phyloP scores from a whole-genome alignment of 768 basidiomycete species.

The Lactarius sp. region DNA sequence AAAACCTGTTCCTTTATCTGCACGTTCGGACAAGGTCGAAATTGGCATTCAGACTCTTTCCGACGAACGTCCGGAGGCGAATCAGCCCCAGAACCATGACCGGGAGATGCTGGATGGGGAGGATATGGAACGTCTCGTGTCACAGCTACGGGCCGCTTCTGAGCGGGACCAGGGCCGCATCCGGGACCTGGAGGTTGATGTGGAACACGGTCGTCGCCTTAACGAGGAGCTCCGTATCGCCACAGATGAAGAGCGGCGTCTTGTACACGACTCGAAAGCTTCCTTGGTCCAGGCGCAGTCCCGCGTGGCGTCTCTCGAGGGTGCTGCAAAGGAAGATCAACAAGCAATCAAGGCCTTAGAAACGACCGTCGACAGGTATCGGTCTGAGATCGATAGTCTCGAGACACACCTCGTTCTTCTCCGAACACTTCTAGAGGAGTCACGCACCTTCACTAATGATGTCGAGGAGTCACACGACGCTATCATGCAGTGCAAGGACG shows the following conservation, averaged over 20 bases:
- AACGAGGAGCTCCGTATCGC: conserved; percentile 9
- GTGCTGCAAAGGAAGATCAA: conserved; percentile 12
- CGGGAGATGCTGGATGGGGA: not conserved
- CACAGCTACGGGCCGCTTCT: conserved; percentile 3
- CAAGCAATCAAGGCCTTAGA: conserved; percentile 10
- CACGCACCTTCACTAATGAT: conserved; percentile 18
- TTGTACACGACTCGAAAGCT: conserved; percentile 3
- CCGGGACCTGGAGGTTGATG: conserved; percentile 14
- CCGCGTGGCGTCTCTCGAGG: conserved; percentile 10
- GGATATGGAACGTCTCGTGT: not conserved
- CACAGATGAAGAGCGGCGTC: conserved; percentile 5
- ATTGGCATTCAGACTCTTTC: conserved; percentile 8
- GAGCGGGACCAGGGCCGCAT: conserved; percentile 9
- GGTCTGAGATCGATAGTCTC: conserved; percentile 10
- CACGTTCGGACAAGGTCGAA: not conserved
- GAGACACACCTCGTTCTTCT: conserved; percentile 18
- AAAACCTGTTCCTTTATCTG: not conserved
- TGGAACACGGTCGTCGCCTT: conserved; percentile 7
- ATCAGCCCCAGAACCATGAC: not conserved
- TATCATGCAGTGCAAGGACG: conserved; percentile 23
- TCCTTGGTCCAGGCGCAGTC: conserved; percentile 6
- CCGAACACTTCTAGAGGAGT: conserved; percentile 18
- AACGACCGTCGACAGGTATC: conserved; percentile 1
- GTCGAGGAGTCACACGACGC: conserved; percentile 20
- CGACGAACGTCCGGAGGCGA: not conserved